Evolutionary conservation across 495 filamentous ascomycete genomes (phyloP), one percentile per base, ranked within the genome.

Genomic region (Chaetomium cochliodes): DNA sequence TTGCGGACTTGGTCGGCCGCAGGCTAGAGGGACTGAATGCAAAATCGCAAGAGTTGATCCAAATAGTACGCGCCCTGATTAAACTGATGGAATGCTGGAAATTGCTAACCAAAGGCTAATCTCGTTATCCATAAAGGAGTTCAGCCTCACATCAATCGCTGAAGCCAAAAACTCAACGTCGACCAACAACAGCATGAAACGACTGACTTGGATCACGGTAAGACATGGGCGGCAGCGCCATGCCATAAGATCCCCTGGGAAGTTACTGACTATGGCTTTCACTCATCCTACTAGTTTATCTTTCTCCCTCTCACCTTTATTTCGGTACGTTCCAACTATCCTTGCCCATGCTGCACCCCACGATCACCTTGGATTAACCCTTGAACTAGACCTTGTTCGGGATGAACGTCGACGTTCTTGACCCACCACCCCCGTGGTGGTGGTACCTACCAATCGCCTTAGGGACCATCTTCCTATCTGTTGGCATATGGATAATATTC

Each of bases 161-260:
- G 50, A 52, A 52, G 50, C 50, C 7, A 25, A 52, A 23, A 15
- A 52, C 22, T 52, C 50, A 3, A 52, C 22, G 9, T 26, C 50
- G 25, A 52, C 50, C 3, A 52, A 52, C 50, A 25, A 26, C 22
- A 52, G 50, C 50, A 52, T 52, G 50, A 52, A 52, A 23, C 50
- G 50, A 11, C 50, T 52, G 22, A 52, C 22, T 13, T 52, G 50
- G 50, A 52, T 52, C 22, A 52, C 50, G 11, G 50, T 52, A 52
- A 26, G 50, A 1, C 50, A 12, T 25, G 8, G 9, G 6, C 22
- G 7, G 7, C 2, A n/a, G n/a, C 46, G n/a, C n/a, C n/a, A n/a
- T n/a, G n/a, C n/a, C n/a, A n/a, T n/a, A 49, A 9, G 11, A 49
- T 20, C 6, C 3, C 47, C 47, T 23, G 20, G 6, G 5, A 49